phyloP scores from a whole-genome alignment of 179 eudicot species.

The Spergularia azorica region DNA sequence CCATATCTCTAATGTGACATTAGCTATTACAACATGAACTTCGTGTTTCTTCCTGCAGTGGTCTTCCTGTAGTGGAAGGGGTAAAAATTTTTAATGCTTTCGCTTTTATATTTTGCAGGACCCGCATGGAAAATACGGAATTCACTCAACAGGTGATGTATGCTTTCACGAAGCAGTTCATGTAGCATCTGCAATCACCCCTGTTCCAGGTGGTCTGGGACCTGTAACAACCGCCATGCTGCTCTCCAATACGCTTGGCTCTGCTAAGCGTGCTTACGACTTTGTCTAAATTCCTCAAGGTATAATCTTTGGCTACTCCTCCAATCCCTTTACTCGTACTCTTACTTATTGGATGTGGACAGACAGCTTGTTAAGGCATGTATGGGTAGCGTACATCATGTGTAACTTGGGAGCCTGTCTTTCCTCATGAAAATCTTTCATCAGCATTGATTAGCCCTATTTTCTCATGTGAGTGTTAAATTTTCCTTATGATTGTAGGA shows the following conservation, averaged over 20 bases:
- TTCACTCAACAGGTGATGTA: conserved; percentile 49
- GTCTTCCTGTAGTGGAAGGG: too few species aligned
- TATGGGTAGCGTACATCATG: too few species aligned
- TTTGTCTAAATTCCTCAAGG: conserved; percentile 25
- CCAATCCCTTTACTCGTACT: background rate
- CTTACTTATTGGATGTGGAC: background rate
- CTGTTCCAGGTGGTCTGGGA: conserved; percentile 66
- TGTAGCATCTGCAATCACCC: conserved; percentile 56
- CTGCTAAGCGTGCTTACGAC: conserved; percentile 47
- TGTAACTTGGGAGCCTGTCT: too few species aligned
- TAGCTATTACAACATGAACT: background rate
- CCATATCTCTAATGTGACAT: background rate
- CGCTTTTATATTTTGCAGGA: conserved; percentile 33
- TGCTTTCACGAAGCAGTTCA: conserved; percentile 58
- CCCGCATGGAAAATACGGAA: conserved; percentile 36
- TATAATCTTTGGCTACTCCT: background rate
- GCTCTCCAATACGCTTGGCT: conserved; percentile 50
- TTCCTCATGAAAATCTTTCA: too few species aligned
- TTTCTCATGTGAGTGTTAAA: too few species aligned
- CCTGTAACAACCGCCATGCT: conserved; percentile 63
- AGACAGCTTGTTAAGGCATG: too few species aligned
- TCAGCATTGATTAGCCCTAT: too few species aligned
- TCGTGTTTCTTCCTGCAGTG: too few species aligned
- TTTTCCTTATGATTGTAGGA: too few species aligned
- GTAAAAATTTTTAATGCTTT: background rate